Evolutionary conservation across 768 basidiomycete species (phyloP).

Genomic region (Rhodotorula graminis): DNA sequence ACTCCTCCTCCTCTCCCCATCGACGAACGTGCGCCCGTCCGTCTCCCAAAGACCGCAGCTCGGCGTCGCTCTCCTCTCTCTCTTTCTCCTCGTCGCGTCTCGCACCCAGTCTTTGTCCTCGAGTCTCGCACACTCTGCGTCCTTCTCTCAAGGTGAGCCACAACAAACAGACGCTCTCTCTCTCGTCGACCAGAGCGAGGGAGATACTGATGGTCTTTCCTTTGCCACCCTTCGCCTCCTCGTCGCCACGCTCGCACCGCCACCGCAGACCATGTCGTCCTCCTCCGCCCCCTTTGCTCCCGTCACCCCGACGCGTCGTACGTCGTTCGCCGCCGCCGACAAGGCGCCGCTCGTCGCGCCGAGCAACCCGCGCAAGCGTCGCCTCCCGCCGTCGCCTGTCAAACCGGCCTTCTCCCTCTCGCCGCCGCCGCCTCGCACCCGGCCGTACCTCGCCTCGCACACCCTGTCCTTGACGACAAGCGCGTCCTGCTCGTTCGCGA

Average conservation of each 20-base stretch:
- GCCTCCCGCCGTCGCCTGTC: not conserved
- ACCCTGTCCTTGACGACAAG: slow-evolving; percentile 2
- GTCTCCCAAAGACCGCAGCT: too few relatives aligned
- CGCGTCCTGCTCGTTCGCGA: not conserved
- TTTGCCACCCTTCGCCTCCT: too few relatives aligned
- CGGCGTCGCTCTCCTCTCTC: too few relatives aligned
- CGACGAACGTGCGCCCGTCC: too few relatives aligned
- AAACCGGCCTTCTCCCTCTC: not conserved
- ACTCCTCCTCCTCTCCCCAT: not conserved
- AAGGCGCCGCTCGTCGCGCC: not conserved
- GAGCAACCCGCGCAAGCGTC: slow-evolving; percentile 24
- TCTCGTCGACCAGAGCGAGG: too few relatives aligned
- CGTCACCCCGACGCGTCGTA: not conserved
- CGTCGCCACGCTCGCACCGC: not conserved
- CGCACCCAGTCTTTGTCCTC: too few relatives aligned
- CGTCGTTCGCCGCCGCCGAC: not conserved
- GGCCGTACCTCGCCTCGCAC: not conserved
- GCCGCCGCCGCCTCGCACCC: not conserved
- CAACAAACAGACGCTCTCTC: too few relatives aligned
- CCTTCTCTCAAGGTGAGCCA: too few relatives aligned
- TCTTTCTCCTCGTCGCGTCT: too few relatives aligned
- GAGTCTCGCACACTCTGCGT: too few relatives aligned
- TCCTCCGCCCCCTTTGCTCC: not conserved
- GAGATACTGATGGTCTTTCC: too few relatives aligned
- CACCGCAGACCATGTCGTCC: not conserved